Conservation (phyloP, 2,329 filamentous ascomycete genomes). For the Cladosporium colombiae region DNA sequence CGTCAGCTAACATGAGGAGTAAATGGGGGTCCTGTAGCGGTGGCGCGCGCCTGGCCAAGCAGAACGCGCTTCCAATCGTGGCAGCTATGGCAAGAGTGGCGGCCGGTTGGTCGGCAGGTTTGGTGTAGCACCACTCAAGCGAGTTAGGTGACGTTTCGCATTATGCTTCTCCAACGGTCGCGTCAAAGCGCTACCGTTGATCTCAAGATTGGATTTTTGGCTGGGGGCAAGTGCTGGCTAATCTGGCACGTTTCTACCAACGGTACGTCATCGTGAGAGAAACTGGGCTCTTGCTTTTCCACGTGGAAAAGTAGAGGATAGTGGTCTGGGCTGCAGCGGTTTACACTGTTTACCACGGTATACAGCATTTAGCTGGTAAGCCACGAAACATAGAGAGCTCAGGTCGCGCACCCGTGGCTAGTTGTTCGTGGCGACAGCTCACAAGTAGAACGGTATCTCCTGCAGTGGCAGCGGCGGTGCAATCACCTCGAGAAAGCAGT, state of each 20-base stretch:
- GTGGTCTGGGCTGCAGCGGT: neutral
- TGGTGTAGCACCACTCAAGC: constrained; percentile 17
- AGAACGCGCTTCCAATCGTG: constrained; percentile 3
- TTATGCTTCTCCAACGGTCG: constrained; percentile 1
- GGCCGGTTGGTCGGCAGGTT: constrained; percentile 19
- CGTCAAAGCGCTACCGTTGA: constrained; percentile 6
- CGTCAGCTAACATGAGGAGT: constrained; percentile 10
- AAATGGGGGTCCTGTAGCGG: constrained; percentile 1
- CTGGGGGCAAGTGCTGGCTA: neutral
- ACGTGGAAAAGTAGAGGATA: constrained; percentile 4
- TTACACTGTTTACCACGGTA: neutral
- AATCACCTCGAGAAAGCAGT: neutral
- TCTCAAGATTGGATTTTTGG: constrained; percentile 1
- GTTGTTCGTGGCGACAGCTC: neutral
- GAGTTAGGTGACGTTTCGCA: constrained; percentile 17
- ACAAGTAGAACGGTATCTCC: neutral
- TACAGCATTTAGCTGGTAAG: neutral
- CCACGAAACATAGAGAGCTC: neutral
- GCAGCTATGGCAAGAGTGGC: constrained; percentile 8
- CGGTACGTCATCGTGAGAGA: neutral
- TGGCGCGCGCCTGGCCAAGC: constrained; percentile 13
- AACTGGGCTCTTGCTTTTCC: neutral
- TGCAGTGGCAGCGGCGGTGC: neutral
- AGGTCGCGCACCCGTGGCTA: neutral
- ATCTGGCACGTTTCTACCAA: neutral